Evolutionary conservation across 1,139 yeast genomes (phyloP).

Genomic region (Pichia sp.): DNA sequence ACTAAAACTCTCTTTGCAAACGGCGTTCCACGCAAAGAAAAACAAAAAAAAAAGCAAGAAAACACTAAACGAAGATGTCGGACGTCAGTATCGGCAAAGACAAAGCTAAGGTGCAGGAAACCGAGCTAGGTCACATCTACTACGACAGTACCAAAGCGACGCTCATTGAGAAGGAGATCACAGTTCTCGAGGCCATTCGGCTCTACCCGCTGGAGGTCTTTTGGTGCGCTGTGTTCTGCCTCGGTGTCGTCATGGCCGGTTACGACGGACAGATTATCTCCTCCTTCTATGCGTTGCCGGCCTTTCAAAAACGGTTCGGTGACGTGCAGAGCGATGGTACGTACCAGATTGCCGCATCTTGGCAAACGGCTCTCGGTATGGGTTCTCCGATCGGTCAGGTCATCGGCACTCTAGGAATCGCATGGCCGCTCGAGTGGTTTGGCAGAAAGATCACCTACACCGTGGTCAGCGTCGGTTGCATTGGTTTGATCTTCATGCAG

Average conservation of each 20-base stretch:
- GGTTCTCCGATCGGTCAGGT: constrained; percentile 6
- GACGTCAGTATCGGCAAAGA: not conserved
- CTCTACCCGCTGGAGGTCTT: not conserved
- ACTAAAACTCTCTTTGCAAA: too few species aligned
- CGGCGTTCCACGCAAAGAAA: too few species aligned
- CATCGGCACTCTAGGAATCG: constrained; percentile 1
- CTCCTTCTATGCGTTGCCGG: constrained; percentile 3
- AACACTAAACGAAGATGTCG: too few species aligned
- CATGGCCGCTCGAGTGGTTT: not conserved
- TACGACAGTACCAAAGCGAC: not conserved
- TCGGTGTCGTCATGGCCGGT: constrained; percentile 2
- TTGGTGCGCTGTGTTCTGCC: not conserved
- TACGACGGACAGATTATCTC: constrained; percentile 3
- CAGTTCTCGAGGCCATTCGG: not conserved
- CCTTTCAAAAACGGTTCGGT: constrained; percentile 2
- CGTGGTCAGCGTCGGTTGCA: not conserved
- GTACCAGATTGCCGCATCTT: constrained; percentile 1
- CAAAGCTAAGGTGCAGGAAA: not conserved
- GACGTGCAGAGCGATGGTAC: not conserved
- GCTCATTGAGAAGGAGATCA: not conserved
- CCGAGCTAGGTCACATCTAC: not conserved
- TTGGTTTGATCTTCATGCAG: constrained; percentile 2
- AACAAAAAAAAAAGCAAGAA: too few species aligned
- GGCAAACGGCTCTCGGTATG: constrained; percentile 5
- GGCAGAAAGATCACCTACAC: constrained; percentile 1